Base-by-base conservation (phyloP, 345 rosid genomes). In the Hypericum perforatum region DNA sequence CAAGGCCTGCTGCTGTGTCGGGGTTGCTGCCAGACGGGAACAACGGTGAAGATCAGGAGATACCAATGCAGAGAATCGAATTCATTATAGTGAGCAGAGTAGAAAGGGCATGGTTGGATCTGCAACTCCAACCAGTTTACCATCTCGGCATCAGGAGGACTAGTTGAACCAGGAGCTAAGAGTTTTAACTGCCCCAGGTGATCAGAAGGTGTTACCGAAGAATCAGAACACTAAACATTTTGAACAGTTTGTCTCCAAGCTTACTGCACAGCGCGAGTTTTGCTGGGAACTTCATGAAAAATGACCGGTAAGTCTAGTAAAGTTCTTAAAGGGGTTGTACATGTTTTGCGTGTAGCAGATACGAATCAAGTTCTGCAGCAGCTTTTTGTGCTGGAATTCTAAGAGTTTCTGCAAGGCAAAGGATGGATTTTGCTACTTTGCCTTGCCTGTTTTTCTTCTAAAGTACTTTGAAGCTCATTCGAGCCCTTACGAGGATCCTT, bases 61-160 rank as follows among this genome's bases (percentile, higher is more conserved):
- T 78, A 47, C 96, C 95, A 7, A 81, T 73, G 90, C 96, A 81
- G 70, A 80, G 96, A 67, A 77, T 85, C 66, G 98, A 92, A 78
- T 85, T 96, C 22, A 92, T 92, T 39, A 92, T 92, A 65, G 82
- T 22, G 98, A 92, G 70, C 98, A 92, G 70, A 78, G 81, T 92
- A 64, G 96, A 92, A 73, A 87, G 89, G 22, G 98, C 98, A 10
- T 92, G 96, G 98, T 70, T 92, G 82, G 74, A 59, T 68, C 82
- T 9, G 48, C 68, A 54, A 74, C 67, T 44, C 71, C 92, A 45
- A 65, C 76, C 42, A 82, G 60, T 12, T 43, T 77, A 8, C 64
- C 82, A 5, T 75, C 90, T 59, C 88, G 71, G 56, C 78, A 80
- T 43, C 75, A 85, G 89, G 96, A 72, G 43, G 90, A 79, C 43